Evolutionary conservation across 148 eudicot species (phyloP).

Genomic region (Fagopyrum tataricum): DNA sequence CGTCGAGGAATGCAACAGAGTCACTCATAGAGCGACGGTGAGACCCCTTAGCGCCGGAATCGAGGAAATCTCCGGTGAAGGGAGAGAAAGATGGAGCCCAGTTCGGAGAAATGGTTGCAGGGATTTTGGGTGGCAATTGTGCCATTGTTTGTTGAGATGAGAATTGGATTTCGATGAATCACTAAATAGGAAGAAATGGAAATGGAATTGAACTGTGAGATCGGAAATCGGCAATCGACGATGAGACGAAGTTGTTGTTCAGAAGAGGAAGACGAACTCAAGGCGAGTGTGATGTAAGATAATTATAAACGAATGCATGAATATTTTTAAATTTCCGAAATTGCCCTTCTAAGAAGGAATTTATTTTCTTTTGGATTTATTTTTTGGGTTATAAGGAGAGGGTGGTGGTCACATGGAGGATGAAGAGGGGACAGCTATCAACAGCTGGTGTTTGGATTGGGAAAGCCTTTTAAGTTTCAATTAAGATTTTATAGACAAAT

Average conservation of each 20-base stretch:
- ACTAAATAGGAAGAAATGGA: background rate
- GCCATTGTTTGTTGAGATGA: constrained; percentile 34
- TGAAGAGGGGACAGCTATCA: constrained; percentile 67
- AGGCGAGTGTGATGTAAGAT: background rate
- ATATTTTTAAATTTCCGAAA: background rate
- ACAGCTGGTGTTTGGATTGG: constrained; percentile 45
- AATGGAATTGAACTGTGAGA: background rate
- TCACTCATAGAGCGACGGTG: constrained; percentile 80
- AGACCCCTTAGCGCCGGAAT: constrained; percentile 55
- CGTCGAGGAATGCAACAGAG: constrained; percentile 66
- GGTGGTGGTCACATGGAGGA: constrained; percentile 57
- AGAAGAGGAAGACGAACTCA: background rate
- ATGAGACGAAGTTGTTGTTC: background rate
- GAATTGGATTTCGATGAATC: background rate
- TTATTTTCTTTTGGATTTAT: background rate
- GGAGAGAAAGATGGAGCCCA: constrained; percentile 58
- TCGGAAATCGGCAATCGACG: background rate
- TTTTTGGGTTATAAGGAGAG: background rate
- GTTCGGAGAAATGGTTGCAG: constrained; percentile 33
- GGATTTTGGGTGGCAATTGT: constrained; percentile 75
- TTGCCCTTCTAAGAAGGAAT: background rate
- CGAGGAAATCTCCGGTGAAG: constrained; percentile 72
- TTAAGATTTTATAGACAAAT: background rate
- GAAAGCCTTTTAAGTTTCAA: background rate
- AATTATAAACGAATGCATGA: background rate